Evolutionary conservation across 169 alveolate species (phyloP).

Genomic region (Plasmodium knowlesi): DNA sequence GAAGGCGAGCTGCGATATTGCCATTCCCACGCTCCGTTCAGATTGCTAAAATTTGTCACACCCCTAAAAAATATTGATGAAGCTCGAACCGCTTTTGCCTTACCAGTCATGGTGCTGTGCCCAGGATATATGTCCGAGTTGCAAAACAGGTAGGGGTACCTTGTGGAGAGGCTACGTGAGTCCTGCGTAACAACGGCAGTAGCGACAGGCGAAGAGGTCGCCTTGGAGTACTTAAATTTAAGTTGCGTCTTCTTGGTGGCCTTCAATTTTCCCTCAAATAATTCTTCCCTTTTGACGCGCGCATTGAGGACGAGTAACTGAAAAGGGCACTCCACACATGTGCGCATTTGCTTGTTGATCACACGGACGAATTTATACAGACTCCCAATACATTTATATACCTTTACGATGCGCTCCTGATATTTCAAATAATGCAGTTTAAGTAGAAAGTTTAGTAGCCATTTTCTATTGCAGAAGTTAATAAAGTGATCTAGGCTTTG

Average conservation of each 20-base stretch:
- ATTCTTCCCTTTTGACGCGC: background rate
- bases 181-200: background rate
- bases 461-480: constrained; percentile 22
- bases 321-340: background rate
- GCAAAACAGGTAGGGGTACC: constrained; percentile 32
- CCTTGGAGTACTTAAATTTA: constrained; percentile 2
- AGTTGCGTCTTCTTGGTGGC: constrained; percentile 14
- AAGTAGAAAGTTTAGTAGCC: constrained; percentile 30
- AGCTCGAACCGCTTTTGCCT: background rate
- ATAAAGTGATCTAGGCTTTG: constrained; percentile 12
- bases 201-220: background rate
- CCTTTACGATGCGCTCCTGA: constrained; percentile 25
- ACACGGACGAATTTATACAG: constrained; percentile 16
- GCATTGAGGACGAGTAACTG: constrained; percentile 20
- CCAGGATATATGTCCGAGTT: constrained; percentile 49
- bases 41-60: background rate
- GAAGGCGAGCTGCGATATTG: background rate
- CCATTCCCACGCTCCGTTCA: background rate
- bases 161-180: background rate
- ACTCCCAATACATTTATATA: constrained; percentile 24
- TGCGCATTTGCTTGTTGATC: background rate
- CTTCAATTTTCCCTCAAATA: background rate
- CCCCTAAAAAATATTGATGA: background rate
- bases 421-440: constrained; percentile 20
- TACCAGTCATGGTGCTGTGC: constrained; percentile 34